Evolutionary conservation across 306 rosid species (phyloP).

Genomic region (Lagenaria siceraria): DNA sequence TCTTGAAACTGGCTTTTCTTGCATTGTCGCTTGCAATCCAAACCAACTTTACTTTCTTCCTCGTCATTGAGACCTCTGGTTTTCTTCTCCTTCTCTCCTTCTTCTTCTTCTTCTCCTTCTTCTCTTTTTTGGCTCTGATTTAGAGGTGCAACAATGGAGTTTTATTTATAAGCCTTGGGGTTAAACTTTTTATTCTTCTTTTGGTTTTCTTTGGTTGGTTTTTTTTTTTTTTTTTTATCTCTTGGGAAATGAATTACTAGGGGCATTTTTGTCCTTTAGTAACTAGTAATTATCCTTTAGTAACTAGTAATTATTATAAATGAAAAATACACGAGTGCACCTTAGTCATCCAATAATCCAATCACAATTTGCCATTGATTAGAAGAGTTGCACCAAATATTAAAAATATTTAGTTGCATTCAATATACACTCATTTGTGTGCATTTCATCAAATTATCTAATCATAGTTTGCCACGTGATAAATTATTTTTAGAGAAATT

Average conservation of each 20-base stretch:
- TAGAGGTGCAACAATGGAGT: not conserved
- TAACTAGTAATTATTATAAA: too few species aligned
- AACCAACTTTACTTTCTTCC: slow-evolving; percentile 17
- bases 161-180: not conserved
- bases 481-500: too few species aligned
- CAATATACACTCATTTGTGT: too few species aligned
- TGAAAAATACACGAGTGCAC: too few species aligned
- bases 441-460: too few species aligned
- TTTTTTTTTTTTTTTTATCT: not conserved
- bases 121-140: not conserved
- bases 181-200: too few species aligned
- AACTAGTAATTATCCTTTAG: not conserved
- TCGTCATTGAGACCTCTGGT: slow-evolving; percentile 8
- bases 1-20: slow-evolving; percentile 20
- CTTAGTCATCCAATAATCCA: too few species aligned
- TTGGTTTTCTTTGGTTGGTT: too few species aligned
- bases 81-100: not conserved
- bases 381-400: too few species aligned
- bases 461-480: too few species aligned
- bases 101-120: not conserved
- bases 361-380: too few species aligned
- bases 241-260: not conserved
- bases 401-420: too few species aligned
- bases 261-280: not conserved
- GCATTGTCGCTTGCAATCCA: slow-evolving; percentile 22